Percentiles rank a stretch among this genome's conserved stretches.
Evolutionary conservation across 176 grass and related monocot genomes (phyloP).

Genomic region (Paspalum vaginatum): DNA sequence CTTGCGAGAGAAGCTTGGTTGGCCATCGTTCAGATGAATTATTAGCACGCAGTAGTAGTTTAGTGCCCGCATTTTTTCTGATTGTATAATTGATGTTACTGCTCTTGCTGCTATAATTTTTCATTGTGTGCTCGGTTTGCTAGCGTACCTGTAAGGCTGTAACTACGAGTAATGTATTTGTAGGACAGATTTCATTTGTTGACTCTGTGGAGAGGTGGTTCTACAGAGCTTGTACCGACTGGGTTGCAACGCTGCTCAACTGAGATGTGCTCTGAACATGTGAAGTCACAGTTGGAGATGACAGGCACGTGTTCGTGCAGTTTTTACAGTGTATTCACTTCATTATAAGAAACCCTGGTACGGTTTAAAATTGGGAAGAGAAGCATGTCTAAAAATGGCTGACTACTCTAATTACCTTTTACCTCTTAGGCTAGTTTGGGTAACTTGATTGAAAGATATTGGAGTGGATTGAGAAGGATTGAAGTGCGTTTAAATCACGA

Average conservation of each 20-base stretch:
- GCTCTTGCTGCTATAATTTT: constrained; percentile 35
- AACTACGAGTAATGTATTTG: constrained; percentile 42
- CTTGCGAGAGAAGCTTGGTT: background rate
- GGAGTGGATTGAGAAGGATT: too few species aligned
- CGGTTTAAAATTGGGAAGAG: background rate
- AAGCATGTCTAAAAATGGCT: background rate
- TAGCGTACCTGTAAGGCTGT: constrained; percentile 34
- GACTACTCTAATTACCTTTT: too few species aligned
- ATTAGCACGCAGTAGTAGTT: constrained; percentile 33
- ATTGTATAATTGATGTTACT: constrained; percentile 14
- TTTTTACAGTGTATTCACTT: background rate
- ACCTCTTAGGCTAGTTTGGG: too few species aligned
- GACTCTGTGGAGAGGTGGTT: constrained; percentile 29
- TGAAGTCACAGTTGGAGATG: constrained; percentile 13
- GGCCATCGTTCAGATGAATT: constrained; percentile 13
- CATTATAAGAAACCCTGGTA: background rate
- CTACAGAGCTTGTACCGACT: constrained; percentile 23
- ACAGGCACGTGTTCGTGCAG: background rate
- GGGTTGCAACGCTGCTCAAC: background rate
- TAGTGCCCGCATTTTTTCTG: constrained; percentile 33
- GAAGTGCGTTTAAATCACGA: too few species aligned
- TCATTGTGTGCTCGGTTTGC: constrained; percentile 25
- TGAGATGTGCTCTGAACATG: background rate
- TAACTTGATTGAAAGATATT: too few species aligned
- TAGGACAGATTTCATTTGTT: constrained; percentile 55